phyloP scores from a whole-genome alignment of 2,329 filamentous ascomycete species.

The Lasiodiplodia citricola region DNA sequence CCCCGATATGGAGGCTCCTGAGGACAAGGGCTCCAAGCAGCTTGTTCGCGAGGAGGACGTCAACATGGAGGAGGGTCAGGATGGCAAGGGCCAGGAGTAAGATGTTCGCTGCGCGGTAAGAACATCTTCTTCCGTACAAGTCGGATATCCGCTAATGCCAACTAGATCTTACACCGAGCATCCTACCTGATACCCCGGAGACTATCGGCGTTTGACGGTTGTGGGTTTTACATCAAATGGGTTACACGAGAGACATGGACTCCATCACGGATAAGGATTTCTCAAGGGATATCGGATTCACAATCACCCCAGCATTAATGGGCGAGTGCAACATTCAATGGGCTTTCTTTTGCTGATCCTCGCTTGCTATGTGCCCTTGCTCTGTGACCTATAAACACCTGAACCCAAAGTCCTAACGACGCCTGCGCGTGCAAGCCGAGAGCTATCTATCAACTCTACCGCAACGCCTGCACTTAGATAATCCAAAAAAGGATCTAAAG shows the following conservation, averaged over 20 bases:
- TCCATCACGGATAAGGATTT: background rate
- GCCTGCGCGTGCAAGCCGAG: conserved; percentile 5
- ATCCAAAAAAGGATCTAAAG: conserved; percentile 20
- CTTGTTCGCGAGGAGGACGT: background rate
- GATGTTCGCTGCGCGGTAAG: background rate
- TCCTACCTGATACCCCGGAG: background rate
- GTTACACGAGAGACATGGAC: background rate
- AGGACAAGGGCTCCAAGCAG: background rate
- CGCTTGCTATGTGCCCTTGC: conserved; percentile 12
- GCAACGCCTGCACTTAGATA: conserved; percentile 1
- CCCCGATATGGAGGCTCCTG: background rate
- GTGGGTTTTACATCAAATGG: background rate
- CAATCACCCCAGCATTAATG: background rate
- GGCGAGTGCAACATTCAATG: background rate
- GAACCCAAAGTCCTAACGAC: background rate
- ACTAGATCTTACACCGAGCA: background rate
- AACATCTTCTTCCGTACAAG: background rate
- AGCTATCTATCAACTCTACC: conserved; percentile 19
- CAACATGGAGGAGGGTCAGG: background rate
- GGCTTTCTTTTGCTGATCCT: background rate
- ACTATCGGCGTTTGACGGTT: background rate
- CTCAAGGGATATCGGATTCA: background rate
- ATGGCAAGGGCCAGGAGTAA: background rate
- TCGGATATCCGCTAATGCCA: background rate
- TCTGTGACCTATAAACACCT: conserved; percentile 21